Evolutionary conservation across 139 green algal species (phyloP).

Genomic region (Tetradesmus lagerheimii): DNA sequence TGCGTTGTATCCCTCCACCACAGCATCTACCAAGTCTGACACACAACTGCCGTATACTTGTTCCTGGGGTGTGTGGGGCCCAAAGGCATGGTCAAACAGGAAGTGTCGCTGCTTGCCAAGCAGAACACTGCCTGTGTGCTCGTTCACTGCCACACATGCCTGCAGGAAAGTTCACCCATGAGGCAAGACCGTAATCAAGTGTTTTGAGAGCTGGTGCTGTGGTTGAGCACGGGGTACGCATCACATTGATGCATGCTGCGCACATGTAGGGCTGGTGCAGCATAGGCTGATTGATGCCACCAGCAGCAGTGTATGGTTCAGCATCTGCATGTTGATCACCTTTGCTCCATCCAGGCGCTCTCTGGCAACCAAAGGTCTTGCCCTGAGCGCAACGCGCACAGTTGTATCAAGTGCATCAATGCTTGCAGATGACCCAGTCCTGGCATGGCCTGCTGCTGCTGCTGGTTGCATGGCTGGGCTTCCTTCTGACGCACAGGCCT

Average conservation of each 20-base stretch:
- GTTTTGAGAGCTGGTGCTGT: neutral
- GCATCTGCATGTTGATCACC: neutral
- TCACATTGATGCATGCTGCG: neutral
- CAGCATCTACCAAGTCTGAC: conserved; percentile 78
- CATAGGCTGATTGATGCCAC: no score
- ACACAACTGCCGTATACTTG: conserved; percentile 25
- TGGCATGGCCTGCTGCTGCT: neutral
- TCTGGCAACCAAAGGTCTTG: conserved; percentile 21
- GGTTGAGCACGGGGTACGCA: no score
- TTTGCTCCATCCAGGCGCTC: conserved; percentile 42
- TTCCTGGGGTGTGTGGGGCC: neutral
- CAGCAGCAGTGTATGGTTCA: neutral
- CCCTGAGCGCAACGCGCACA: conserved; percentile 10
- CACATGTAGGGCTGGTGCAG: neutral
- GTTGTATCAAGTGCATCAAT: neutral
- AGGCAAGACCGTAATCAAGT: neutral
- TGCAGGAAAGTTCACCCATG: neutral
- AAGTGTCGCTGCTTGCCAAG: conserved; percentile 29
- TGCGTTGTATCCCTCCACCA: conserved; percentile 89
- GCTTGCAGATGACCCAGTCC: neutral
- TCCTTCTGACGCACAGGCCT: no score
- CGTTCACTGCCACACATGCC: conserved; percentile 9
- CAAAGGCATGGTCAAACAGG: conserved; percentile 32
- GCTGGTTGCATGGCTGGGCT: neutral
- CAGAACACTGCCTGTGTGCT: neutral